Evolutionary conservation across 768 basidiomycete species (phyloP), one percentile per base, ranked within the genome.

Genomic region (Hericium erinaceus): DNA sequence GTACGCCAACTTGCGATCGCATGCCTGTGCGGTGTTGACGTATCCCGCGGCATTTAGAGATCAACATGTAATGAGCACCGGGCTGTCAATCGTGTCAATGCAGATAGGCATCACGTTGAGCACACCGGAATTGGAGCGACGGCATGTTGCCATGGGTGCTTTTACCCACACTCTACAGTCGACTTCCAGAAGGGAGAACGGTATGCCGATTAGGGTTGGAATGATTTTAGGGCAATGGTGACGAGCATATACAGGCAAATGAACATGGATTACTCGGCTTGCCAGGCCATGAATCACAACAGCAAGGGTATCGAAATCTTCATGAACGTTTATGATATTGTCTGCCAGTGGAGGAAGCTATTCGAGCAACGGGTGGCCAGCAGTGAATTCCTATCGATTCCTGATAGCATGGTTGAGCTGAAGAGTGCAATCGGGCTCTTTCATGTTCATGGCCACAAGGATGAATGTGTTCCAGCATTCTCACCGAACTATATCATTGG

Each of bases 361-460:
- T 44, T 62, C 18, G 11, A 13, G 12, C 7, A 18, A 13, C 15
- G 13, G 5, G 15, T 15, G 5, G 13, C 40, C 5, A 15, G 18
- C 11, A 41, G 18, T 5, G 15, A 15, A 41, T 41, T 33, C 28
- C 28, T 41, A 18, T 15, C 13, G 5, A 13, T 41, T 13, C 40
- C 40, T 13, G 40, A 13, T 5, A 41, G 18, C 12, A 8, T 33
- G 5, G 11, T 40, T 12, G 53, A 54, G 24, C 16, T 54, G 13
- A 33, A n/a, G 37, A 40, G 7, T 16, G 66, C 56, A 0, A 62
- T 73, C 11, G 67, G 72, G 0, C 59, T 64, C 10, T 73, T 69
- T 15, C 72, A 73, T 51, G 40, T 73, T 0, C 66, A 66, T 59
- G 70, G 66, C 0, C 72, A 73, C 33, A 57, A 65, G 20, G 52